Percentiles rank a stretch among this genome's conserved stretches.
Evolutionary conservation across 768 basidiomycete genomes (phyloP).

Genomic region (Boletus reticuloceps): DNA sequence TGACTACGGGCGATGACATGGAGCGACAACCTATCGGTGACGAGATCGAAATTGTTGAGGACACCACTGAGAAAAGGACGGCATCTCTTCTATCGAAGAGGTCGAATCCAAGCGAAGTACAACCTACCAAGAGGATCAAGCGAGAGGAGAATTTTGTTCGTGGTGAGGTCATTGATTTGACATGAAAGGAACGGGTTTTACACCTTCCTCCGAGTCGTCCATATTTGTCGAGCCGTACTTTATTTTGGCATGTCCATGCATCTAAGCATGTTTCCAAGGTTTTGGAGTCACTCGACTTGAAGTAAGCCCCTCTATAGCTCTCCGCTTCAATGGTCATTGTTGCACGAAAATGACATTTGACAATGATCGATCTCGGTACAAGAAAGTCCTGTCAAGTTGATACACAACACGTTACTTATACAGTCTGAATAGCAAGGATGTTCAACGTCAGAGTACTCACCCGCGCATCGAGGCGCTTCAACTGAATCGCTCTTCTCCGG

Average conservation of each 20-base stretch:
- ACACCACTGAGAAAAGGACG: not conserved
- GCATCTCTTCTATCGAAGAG: constrained; percentile 1
- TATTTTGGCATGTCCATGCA: not conserved
- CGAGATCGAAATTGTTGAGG: constrained; percentile 9
- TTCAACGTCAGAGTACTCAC: not conserved
- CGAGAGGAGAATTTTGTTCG: constrained; percentile 17
- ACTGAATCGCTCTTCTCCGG: not conserved
- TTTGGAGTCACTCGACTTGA: not conserved
- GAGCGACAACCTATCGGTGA: constrained; percentile 7
- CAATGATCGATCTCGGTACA: no score
- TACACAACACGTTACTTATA: no score
- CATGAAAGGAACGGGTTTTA: constrained; percentile 12
- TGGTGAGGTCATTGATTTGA: constrained; percentile 32
- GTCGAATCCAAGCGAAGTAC: not conserved
- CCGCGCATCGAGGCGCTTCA: not conserved
- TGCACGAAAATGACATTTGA: not conserved
- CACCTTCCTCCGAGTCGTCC: not conserved
- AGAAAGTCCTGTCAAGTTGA: no score
- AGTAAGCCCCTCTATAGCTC: no score
- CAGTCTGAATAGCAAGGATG: not conserved
- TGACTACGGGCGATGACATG: constrained; percentile 10
- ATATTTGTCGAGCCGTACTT: not conserved
- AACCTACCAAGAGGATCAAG: constrained; percentile 26
- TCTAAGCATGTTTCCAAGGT: not conserved
- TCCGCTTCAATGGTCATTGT: not conserved